phyloP scores from a whole-genome alignment of 441 rosid genomes.

The Flueggea neowawraea region DNA sequence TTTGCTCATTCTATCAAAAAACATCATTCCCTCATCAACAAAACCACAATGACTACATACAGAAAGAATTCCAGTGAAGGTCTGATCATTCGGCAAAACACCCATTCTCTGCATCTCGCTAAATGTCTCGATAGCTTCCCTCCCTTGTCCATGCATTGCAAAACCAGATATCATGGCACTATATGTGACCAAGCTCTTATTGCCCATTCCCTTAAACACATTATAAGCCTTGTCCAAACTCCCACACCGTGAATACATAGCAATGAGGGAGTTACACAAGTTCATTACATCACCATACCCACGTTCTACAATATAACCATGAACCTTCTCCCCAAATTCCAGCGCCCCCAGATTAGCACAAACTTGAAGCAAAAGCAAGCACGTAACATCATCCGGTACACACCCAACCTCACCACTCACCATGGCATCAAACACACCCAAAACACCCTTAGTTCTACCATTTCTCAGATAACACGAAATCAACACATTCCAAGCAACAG shows the following conservation, averaged over 20 bases:
- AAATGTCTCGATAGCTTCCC: slow-evolving; percentile 68
- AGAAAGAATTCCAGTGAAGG: slow-evolving; percentile 73
- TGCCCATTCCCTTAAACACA: slow-evolving; percentile 47
- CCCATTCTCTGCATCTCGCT: slow-evolving; percentile 52
- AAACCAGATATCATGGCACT: slow-evolving; percentile 83
- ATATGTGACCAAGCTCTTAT: slow-evolving; percentile 69
- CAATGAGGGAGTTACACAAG: slow-evolving; percentile 60
- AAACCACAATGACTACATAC: slow-evolving; percentile 76
- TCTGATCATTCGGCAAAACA: slow-evolving; percentile 61
- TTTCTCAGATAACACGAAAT: slow-evolving; percentile 65
- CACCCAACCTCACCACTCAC: slow-evolving; percentile 33
- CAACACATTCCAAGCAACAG: slow-evolving; percentile 72
- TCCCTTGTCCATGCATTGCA: slow-evolving; percentile 76
- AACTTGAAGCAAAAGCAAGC: slow-evolving; percentile 66
- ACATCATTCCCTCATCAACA: slow-evolving; percentile 65
- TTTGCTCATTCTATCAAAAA: slow-evolving; percentile 48
- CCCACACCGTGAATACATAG: slow-evolving; percentile 82
- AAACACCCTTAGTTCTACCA: slow-evolving; percentile 51
- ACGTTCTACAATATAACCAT: slow-evolving; percentile 35
- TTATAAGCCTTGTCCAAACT: slow-evolving; percentile 60
- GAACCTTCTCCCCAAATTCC: slow-evolving; percentile 75
- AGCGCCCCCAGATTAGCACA: slow-evolving; percentile 64
- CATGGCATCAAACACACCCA: slow-evolving; percentile 62
- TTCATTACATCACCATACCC: slow-evolving; percentile 39
- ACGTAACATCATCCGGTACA: too few relatives aligned